phyloP scores from a whole-genome alignment of 2,329 filamentous ascomycete genomes.

The Stenocarpella maydis region DNA sequence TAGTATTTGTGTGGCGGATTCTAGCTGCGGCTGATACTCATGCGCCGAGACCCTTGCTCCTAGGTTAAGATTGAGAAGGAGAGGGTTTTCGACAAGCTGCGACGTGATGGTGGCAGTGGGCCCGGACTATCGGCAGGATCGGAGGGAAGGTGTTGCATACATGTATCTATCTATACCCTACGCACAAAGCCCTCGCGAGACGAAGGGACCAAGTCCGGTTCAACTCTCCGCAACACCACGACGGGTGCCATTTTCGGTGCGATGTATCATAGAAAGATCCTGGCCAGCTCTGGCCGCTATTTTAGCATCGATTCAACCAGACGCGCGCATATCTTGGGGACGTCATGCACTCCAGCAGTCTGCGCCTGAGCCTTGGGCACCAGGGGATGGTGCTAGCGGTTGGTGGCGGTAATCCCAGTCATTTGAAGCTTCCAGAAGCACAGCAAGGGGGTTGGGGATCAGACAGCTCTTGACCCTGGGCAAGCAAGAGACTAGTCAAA shows the following conservation, averaged over 20 bases:
- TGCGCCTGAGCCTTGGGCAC: background rate
- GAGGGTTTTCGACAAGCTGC: slow-evolving; percentile 1
- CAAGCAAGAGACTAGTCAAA: background rate
- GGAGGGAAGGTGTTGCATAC: slow-evolving; percentile 14
- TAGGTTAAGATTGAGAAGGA: background rate
- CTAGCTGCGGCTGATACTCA: slow-evolving; percentile 7
- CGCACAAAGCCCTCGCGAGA: background rate
- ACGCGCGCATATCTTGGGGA: slow-evolving; percentile 16
- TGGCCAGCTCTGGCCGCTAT: slow-evolving; percentile 17
- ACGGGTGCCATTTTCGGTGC: slow-evolving; percentile 16
- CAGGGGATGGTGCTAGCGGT: slow-evolving; percentile 10
- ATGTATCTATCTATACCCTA: slow-evolving; percentile 17
- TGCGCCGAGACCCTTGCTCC: slow-evolving; percentile 3
- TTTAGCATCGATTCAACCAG: slow-evolving; percentile 20
- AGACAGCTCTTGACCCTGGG: background rate
- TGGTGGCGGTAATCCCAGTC: slow-evolving; percentile 15
- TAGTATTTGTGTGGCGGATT: background rate
- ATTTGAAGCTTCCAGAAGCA: slow-evolving; percentile 23
- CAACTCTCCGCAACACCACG: slow-evolving; percentile 11
- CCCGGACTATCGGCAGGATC: slow-evolving; percentile 1
- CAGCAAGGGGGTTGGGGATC: background rate
- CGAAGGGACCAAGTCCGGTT: slow-evolving; percentile 3
- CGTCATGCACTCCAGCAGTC: slow-evolving; percentile 2
- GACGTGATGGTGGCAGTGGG: background rate
- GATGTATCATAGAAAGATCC: slow-evolving; percentile 4